Evolutionary conservation across 225 moss, liverwort and hornwort species (phyloP).

Genomic region (Pseudisothecium myosuroides): DNA sequence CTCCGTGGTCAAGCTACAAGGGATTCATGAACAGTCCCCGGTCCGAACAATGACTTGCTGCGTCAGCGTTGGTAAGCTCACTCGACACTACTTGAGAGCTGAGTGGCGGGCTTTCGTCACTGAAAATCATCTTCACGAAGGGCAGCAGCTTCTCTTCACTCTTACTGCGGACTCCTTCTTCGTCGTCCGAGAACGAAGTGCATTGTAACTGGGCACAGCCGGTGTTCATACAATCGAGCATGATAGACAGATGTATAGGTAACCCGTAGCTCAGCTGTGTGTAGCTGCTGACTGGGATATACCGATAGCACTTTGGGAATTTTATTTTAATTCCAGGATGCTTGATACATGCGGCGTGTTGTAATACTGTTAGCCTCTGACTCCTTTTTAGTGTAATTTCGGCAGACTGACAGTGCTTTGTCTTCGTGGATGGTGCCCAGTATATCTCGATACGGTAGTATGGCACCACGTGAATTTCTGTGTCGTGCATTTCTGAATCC

Average conservation of each 20-base stretch:
- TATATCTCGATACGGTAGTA: neutral
- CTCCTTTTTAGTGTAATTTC: too few relatives aligned
- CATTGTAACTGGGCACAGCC: neutral
- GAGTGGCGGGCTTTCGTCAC: neutral
- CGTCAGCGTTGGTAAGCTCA: neutral
- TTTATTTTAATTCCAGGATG: neutral
- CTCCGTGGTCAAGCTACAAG: neutral
- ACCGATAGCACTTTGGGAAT: neutral
- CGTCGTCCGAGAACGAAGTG: neutral
- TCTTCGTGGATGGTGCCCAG: neutral
- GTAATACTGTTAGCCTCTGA: too few relatives aligned
- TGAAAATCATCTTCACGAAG: neutral
- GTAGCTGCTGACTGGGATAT: too few relatives aligned
- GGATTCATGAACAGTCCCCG: neutral
- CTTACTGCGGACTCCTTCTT: neutral
- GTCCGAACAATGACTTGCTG: neutral
- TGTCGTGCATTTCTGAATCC: neutral
- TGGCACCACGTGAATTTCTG: neutral
- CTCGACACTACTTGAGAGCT: neutral
- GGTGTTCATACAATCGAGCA: neutral
- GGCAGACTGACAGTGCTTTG: neutral
- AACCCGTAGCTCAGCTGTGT: neutral
- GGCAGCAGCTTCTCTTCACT: constrained; percentile 2
- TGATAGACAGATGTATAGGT: neutral
- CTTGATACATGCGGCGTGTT: neutral